These are phyloP conservation scores for Dendrocalamus sinicus DNA, from an alignment of 176 grass and related monocot genomes.

Conservation along the genomic window DNA sequence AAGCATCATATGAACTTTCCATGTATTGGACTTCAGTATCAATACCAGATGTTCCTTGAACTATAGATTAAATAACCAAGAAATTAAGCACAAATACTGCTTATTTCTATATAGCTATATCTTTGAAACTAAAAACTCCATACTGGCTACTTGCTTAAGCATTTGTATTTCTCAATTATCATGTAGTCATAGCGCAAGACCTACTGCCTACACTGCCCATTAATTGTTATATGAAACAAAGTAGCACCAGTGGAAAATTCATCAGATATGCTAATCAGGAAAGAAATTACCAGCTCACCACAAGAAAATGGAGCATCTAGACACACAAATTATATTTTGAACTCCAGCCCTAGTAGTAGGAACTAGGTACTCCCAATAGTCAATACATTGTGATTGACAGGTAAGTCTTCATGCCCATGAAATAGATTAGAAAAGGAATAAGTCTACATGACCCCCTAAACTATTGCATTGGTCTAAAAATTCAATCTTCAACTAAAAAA, in stretches of 20 bases:
- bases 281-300: not conserved
- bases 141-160: not conserved
- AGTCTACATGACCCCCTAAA: too few species aligned
- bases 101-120: not conserved
- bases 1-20: not conserved
- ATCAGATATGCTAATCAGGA: not conserved
- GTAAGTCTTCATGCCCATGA: not conserved
- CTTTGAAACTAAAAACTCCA: not conserved
- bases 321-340: not conserved
- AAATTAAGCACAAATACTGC: not conserved
- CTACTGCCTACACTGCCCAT: not conserved
- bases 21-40: not conserved
- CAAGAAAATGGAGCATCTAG: not conserved
- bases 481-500: too few species aligned
- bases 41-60: not conserved
- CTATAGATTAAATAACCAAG: not conserved
- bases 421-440: not conserved
- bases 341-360: not conserved
- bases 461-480: too few species aligned
- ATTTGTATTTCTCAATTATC: not conserved
- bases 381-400: not conserved
- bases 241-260: not conserved
- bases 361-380: not conserved
- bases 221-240: not conserved
- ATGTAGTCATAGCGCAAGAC: not conserved